Evolutionary conservation across 2,329 filamentous ascomycete genomes (phyloP).

Genomic region (Didymella sp.): DNA sequence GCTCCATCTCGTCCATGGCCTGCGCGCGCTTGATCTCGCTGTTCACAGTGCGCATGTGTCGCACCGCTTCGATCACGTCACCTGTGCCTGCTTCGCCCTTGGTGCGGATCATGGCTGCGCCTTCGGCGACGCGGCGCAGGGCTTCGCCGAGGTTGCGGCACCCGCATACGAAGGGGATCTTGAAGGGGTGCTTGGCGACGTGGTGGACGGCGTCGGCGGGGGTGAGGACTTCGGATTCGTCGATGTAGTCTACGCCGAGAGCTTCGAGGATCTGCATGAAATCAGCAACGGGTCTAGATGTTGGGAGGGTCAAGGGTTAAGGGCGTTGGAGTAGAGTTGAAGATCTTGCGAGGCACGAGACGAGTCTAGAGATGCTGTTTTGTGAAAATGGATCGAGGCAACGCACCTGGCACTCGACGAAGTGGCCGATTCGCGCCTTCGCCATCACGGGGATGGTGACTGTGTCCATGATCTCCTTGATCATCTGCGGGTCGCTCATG

Average conservation of each 20-base stretch:
- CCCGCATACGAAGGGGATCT: constrained; percentile 92
- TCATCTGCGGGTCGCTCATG: constrained; percentile 95
- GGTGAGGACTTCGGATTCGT: constrained; percentile 97
- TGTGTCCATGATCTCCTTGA: constrained; percentile 91
- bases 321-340: no score
- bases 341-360: no score
- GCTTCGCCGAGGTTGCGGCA: constrained; percentile 95
- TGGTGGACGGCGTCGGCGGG: constrained; percentile 90
- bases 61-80: constrained; percentile 94
- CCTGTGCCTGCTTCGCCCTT: constrained; percentile 98
- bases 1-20: constrained; percentile 70
- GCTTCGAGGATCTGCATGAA: constrained; percentile 82
- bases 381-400: no score
- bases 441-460: constrained; percentile 99
- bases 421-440: constrained; percentile 96
- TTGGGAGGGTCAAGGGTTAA: no score
- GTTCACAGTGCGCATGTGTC: constrained; percentile 92
- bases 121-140: constrained; percentile 86
- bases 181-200: constrained; percentile 85
- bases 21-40: constrained; percentile 77
- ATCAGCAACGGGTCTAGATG: no score
- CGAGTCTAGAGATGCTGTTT: no score
- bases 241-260: constrained; percentile 95
- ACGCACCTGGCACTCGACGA: constrained; percentile 86
- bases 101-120: constrained; percentile 97